Base-by-base conservation (phyloP, 2,329 filamentous ascomycete species). In the Neofusicoccum sp. region DNA sequence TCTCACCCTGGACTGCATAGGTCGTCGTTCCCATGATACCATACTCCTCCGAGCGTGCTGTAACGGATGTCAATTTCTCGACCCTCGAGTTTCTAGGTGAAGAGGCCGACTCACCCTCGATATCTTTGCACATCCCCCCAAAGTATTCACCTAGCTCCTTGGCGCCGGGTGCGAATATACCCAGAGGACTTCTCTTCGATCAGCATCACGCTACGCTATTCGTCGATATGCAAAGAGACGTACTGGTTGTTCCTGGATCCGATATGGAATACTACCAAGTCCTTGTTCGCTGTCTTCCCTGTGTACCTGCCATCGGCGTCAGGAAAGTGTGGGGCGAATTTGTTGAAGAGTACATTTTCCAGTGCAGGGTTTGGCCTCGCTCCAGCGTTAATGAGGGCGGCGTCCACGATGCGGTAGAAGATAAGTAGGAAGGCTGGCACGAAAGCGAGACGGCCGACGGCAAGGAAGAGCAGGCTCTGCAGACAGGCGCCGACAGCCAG, bases 161-260 rank as follows among this genome's bases (percentile, higher is more conserved):
- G 60, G 72, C 76, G 49, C 78, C 76, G 0, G 83, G 82, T 2
- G 75, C 71, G 20, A 84, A 67, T 7, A 78, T 44, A 3, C 83
- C 82, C 0, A 84, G 73, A 0, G 83, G 82, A 49, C 67, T 74
- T 67, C 5, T 16, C 8, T n/a, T n/a, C 1, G 16, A 31, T 62
- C 20, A 60, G 57, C 31, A 16, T 3, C 9, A 6, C 40, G 6
- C 5, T 11, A 24, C 11, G n/a, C n/a, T n/a, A 6, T 34, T 4
- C 1, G 1, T 24, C 11, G 9, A 24, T 11, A 61, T 11, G 31
- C 9, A 6, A 8, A 14, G 4, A 24, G 12, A 51, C 65, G 57
- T 60, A 70, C 68, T 75, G 73, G 51, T 75, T 74, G 12, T 53
- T 63, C 41, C 70, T 70, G 9, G 71, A 67, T 33, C 76, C 76